Evolutionary conservation across 345 rosid genomes (phyloP), one percentile per base, ranked within the genome.

Genomic region (Gossypium rotundifolium): DNA sequence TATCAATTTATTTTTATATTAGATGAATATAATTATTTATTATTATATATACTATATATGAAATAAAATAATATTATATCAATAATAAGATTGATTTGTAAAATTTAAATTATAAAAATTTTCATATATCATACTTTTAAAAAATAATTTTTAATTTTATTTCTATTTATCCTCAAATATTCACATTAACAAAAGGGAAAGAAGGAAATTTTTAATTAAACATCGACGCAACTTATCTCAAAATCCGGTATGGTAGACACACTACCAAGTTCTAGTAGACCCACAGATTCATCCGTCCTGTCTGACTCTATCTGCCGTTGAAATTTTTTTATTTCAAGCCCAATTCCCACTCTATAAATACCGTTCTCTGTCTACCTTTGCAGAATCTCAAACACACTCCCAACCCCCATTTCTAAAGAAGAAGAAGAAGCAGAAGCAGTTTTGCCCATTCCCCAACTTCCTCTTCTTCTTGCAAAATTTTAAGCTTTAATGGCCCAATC

Each of bases 401-500:
- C 23, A 40, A 1, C 17, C 20, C 6, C 22, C 40, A 42, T 66
- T 70, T 44, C 42, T 23, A 65, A 65, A 38, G 52, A 85, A 78
- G 66, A 60, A 57, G 73, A 75, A 71, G 42, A 45, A 11, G 16
- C 25, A 33, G 64, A 17, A 6, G 16, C 60, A 69, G 3, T 9
- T 10, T 62, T 48, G 3, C 2, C 42, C 11, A 12, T n/a, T 48
- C 10, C 69, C 69, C 53, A 27, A 29, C 70, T 23, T 66, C 76
- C 16, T 80, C 76, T 63, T 78, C 76, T 62, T 79, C 75, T 5
- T 33, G 40, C 40, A 5, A 33, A 33, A 0, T 33, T 33, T 33
- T 33, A 33, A 33, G 40, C 40, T 33, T 46, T 29, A 62, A 86
- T 88, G 89, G 83, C 88, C 71, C 83, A 75, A 12, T 65, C 20